These are phyloP conservation scores for Pseudozyma sp. DNA, from an alignment of 1,284 basidiomycete species.

Conservation along the genomic window DNA sequence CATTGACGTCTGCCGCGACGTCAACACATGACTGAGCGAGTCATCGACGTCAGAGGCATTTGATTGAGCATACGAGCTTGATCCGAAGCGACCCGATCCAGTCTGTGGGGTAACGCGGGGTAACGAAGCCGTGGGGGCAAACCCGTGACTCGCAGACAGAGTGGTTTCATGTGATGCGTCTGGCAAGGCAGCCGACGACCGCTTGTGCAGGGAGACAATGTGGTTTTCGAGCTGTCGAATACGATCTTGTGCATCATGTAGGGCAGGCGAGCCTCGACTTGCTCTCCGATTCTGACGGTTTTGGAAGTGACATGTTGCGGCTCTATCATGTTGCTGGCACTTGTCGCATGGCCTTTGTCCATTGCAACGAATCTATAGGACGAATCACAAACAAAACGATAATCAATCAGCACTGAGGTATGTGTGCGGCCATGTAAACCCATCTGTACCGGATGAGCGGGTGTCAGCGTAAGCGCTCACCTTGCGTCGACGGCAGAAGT, in stretches of 20 bases:
- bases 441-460: no score
- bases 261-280: neutral
- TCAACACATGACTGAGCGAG: no score
- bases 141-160: neutral
- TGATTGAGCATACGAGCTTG: no score
- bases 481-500: constrained; percentile 30
- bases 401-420: no score
- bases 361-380: constrained; percentile 17
- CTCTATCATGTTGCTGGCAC: constrained; percentile 21
- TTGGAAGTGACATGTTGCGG: constrained; percentile 18
- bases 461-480: neutral
- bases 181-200: neutral
- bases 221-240: constrained; percentile 22
- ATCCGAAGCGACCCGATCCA: no score
- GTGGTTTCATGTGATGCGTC: neutral
- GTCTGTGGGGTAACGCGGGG: no score
- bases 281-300: neutral
- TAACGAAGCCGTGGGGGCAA: no score
- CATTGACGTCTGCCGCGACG: no score
- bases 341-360: constrained; percentile 18
- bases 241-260: constrained; percentile 9
- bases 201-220: neutral
- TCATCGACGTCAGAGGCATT: no score
- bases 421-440: no score
- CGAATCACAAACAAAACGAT: no score